Conservation (phyloP, 257 asterid species). For the Echites panduratus region DNA sequence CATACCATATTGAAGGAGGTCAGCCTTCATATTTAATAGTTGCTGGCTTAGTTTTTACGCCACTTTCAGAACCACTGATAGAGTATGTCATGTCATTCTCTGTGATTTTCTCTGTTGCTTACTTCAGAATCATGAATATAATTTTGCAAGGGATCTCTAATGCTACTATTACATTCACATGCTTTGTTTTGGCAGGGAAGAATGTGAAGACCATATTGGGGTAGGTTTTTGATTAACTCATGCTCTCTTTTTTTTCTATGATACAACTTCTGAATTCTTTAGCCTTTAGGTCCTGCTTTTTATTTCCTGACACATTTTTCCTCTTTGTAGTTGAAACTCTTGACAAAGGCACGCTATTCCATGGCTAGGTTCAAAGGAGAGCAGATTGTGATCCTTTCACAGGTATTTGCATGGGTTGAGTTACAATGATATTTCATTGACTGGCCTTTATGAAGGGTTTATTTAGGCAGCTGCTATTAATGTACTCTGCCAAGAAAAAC, state of each 20-base stretch:
- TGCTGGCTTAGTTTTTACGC: slow-evolving; percentile 98
- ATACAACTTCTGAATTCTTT: not conserved
- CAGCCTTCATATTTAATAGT: slow-evolving; percentile 86
- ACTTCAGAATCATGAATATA: slow-evolving; percentile 6
- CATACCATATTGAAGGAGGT: slow-evolving; percentile 88
- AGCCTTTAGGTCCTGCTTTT: slow-evolving; percentile 15
- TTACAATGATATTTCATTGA: not conserved
- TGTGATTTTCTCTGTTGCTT: slow-evolving; percentile 4
- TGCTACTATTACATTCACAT: not conserved
- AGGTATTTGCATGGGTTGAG: slow-evolving; percentile 42
- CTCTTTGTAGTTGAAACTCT: slow-evolving; percentile 57
- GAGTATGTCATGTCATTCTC: slow-evolving; percentile 43
- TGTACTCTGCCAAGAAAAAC: not conserved
- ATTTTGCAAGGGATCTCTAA: slow-evolving; percentile 1
- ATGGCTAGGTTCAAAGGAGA: slow-evolving; percentile 79
- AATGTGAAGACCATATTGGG: slow-evolving; percentile 87
- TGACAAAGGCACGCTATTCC: slow-evolving; percentile 85
- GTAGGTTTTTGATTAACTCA: slow-evolving; percentile 26
- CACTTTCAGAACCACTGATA: slow-evolving; percentile 87
- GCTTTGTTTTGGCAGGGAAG: slow-evolving; percentile 53
- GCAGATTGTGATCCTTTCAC: slow-evolving; percentile 84
- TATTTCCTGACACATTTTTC: slow-evolving; percentile 12
- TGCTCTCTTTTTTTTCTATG: not conserved
- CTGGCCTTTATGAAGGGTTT: not conserved
- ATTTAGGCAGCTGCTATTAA: not conserved